Percentiles rank a stretch among this genome's conserved stretches.
Conservation (phyloP, 768 basidiomycete species). For the Fibroporia radiculosa region DNA sequence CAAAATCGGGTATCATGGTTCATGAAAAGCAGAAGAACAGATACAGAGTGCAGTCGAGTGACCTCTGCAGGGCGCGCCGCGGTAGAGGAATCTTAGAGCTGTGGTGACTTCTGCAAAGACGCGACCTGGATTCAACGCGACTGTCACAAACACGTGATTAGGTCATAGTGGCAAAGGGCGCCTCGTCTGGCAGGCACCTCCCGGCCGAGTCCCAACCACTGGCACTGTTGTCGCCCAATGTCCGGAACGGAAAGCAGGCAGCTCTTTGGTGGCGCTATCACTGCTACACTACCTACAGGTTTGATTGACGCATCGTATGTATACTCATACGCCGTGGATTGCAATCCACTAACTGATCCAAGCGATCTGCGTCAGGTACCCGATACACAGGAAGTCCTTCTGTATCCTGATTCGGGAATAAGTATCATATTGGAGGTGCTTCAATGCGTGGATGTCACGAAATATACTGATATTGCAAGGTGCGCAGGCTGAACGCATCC, state of each 20-base stretch:
- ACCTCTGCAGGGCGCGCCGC: no score
- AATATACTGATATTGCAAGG: conserved; percentile 62
- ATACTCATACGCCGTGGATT: neutral
- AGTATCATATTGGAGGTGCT: conserved; percentile 85
- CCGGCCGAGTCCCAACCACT: no score
- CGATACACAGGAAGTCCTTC: conserved; percentile 90
- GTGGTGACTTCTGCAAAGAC: conserved; percentile 7
- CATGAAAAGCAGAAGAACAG: neutral
- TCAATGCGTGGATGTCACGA: conserved; percentile 53
- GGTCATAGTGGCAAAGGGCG: neutral
- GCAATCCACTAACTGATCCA: conserved; percentile 6
- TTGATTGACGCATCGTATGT: conserved; percentile 86
- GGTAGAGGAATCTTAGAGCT: no score
- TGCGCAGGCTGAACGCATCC: conserved; percentile 22
- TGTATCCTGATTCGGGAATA: conserved; percentile 58
- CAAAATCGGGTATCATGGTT: conserved; percentile 34
- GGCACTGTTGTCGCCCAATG: no score
- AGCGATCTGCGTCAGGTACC: conserved; percentile 80
- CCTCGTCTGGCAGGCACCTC: no score
- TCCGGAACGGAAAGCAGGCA: conserved; percentile 25
- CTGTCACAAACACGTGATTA: conserved; percentile 25
- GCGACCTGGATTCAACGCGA: conserved; percentile 14
- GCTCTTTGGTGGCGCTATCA: conserved; percentile 88
- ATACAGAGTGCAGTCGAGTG: conserved; percentile 2
- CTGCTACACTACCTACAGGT: conserved; percentile 40